A percentile compares a stretch with the other conserved stretches of the same genome.
These are phyloP conservation scores for Halteria grandinella DNA, from an alignment of 73 alveolate species.

Conservation along the genomic window DNA sequence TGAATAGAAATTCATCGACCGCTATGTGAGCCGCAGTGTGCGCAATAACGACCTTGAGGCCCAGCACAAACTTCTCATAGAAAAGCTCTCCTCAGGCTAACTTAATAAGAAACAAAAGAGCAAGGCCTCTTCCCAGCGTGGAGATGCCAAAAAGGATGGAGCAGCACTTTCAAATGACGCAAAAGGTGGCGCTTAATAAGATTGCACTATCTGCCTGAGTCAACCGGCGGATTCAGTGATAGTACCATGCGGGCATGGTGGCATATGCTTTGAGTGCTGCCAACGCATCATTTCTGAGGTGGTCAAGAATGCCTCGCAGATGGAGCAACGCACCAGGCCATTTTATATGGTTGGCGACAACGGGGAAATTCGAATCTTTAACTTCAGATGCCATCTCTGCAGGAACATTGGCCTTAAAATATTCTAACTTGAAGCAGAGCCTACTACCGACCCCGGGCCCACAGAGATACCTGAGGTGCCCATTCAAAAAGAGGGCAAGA, in stretches of 20 bases:
- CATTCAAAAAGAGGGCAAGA: too few species aligned
- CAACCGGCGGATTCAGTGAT: slow-evolving; percentile 14
- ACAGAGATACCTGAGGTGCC: too few species aligned
- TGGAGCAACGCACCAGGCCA: too few species aligned
- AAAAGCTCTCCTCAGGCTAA: neutral
- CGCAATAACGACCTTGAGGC: too few species aligned
- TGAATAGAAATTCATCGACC: too few species aligned
- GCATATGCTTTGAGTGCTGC: slow-evolving; percentile 43
- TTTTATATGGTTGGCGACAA: too few species aligned
- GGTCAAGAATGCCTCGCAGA: neutral
- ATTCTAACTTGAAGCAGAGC: neutral
- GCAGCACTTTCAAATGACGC: neutral
- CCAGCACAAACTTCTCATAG: slow-evolving; percentile 1
- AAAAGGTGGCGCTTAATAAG: too few species aligned
- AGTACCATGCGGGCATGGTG: slow-evolving; percentile 51
- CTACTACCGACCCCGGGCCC: too few species aligned
- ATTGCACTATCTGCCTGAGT: slow-evolving; percentile 36
- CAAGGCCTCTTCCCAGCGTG: neutral
- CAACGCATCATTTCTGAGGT: slow-evolving; percentile 20
- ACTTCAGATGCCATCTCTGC: slow-evolving; percentile 46
- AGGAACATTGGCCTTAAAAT: slow-evolving; percentile 20
- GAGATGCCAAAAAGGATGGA: neutral
- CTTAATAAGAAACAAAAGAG: neutral
- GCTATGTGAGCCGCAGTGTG: too few species aligned
- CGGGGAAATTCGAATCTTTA: neutral